Evolutionary conservation across 495 filamentous ascomycete genomes (phyloP), one percentile per base, ranked within the genome.

Genomic region (Antarctomyces pellizariae): DNA sequence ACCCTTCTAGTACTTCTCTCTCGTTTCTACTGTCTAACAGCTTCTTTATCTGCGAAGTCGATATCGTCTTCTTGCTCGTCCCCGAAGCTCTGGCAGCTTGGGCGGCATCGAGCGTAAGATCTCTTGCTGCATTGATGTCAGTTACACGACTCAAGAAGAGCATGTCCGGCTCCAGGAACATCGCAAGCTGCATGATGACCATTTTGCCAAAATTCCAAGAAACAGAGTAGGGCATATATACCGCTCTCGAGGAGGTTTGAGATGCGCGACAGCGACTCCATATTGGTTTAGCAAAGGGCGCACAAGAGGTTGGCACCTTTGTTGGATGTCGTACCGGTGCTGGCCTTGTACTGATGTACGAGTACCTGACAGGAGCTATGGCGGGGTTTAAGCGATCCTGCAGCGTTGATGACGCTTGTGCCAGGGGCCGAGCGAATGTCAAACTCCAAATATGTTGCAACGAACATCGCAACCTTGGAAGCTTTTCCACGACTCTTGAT

Each of bases 231-330:
- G 8, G 25, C 16, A 15, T 20, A 29, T 57, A 43, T 54, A 86
- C 80, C 77, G 55, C 71, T 84, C 56, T 95, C 86, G 44, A 97
- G 67, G 48, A 97, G 59, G 33, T 66, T 77, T 24, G 84, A 89
- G 47, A 93, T 91, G 38, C 75, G 58, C 11, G 86, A 82, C 36
- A 93, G 80, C n/a, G 86, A 89, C 57, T 95, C 86, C 86, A 97
- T 83, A 29, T 38, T 23, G 28, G 18, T 20, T 18, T 19, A 22
- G 31, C 23, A 20, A 21, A 25, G n/a, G 21, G 6, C 13, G n/a
- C n/a, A 9, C n/a, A 7, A 10, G n/a, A 23, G n/a, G 21, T 9
- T 23, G 21, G 13, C 21, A 12, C 13, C 13, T 4, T 9, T 10
- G 2, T 9, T 23, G 21, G 21, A 23, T 9, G 21, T n/a, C n/a